Evolutionary conservation across 805 yeast species (phyloP).

Genomic region (Nakazawaea wyomingensis): DNA sequence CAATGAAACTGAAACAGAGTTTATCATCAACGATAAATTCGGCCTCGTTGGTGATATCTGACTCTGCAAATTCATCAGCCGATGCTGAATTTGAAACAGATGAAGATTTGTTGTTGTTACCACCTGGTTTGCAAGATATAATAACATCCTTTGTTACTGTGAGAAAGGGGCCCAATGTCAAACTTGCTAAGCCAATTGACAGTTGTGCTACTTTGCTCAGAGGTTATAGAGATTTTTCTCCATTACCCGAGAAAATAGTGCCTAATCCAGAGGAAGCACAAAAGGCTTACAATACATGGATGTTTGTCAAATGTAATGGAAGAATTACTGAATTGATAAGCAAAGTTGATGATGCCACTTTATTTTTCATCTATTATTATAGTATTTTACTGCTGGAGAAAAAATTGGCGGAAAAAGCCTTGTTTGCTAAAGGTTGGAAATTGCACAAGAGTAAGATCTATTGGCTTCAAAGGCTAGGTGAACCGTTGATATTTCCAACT

Average conservation of each 20-base stretch:
- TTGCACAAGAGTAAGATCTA: conserved; percentile 11
- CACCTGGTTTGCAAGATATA: conserved; percentile 21
- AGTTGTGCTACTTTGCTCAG: conserved; percentile 3
- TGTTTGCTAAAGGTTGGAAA: conserved; percentile 12
- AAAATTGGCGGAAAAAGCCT: conserved; percentile 6
- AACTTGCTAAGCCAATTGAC: conserved; percentile 4
- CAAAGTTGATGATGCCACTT: conserved; percentile 9
- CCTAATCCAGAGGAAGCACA: conserved; percentile 9
- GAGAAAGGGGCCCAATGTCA: conserved; percentile 1
- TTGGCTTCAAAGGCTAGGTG: conserved; percentile 11
- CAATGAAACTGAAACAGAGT: conserved; percentile 1
- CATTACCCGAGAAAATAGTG: conserved; percentile 6
- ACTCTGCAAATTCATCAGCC: background rate
- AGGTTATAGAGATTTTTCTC: conserved; percentile 10
- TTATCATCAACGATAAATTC: conserved; percentile 9
- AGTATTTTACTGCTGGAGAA: conserved; percentile 9
- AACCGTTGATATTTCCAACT: conserved; percentile 10
- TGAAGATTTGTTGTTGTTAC: conserved; percentile 9
- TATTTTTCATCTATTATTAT: conserved; percentile 11
- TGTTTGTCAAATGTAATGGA: conserved; percentile 7
- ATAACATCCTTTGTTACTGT: conserved; percentile 17
- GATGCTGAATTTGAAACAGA: conserved; percentile 6
- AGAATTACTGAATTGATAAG: conserved; percentile 8
- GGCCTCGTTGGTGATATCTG: conserved; percentile 2
- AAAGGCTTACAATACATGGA: conserved; percentile 11